These are phyloP conservation scores for Macaranga tanarius DNA, from an alignment of 441 rosid genomes.

Conservation along the genomic window DNA sequence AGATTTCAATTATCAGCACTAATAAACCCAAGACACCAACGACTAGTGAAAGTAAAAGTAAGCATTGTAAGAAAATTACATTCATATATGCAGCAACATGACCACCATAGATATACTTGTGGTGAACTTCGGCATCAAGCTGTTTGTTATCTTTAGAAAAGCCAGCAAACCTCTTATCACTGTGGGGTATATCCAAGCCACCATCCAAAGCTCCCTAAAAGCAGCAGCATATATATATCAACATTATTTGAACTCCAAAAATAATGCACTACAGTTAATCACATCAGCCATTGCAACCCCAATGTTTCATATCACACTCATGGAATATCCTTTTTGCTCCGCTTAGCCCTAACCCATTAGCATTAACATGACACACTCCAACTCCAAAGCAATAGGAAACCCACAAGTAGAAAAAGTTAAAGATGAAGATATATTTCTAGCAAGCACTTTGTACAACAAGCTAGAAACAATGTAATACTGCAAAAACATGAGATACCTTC, in stretches of 20 bases:
- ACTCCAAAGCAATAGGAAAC: not conserved
- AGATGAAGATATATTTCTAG: not conserved
- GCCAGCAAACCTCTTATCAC: constrained; percentile 93
- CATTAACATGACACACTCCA: too few species aligned
- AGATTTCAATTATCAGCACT: too few species aligned
- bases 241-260: not conserved
- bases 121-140: constrained; percentile 80
- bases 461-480: not conserved
- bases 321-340: not conserved
- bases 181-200: constrained; percentile 90
- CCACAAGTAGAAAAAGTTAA: not conserved
- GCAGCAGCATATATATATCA: not conserved
- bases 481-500: constrained; percentile 46
- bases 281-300: not conserved
- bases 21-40: not conserved
- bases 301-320: not conserved
- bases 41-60: not conserved
- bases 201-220: constrained; percentile 86
- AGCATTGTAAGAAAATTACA: constrained; percentile 29
- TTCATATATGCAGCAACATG: constrained; percentile 83
- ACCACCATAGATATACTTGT: constrained; percentile 76
- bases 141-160: constrained; percentile 70
- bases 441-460: not conserved
- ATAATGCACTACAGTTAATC: not conserved
- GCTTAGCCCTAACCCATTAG: too few species aligned